Base-by-base conservation (phyloP, 2,329 filamentous ascomycete genomes). In the Corinectria fuckeliana region DNA sequence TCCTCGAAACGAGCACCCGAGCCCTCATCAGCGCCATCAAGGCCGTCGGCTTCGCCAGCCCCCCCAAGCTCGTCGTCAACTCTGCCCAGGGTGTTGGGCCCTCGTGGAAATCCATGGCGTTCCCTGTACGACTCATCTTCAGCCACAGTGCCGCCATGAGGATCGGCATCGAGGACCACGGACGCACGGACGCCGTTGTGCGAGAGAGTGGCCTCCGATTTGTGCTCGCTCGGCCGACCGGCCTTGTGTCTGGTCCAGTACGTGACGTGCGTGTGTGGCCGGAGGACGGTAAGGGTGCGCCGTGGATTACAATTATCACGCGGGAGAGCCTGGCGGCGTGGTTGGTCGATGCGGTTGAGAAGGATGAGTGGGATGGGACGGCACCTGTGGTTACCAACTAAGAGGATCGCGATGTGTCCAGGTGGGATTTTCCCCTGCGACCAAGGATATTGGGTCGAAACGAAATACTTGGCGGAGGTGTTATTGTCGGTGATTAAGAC, bases 21-120 rank as follows among this genome's bases (percentile, higher is more conserved):
- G 44, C 30, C 16, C 51, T 69, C 7, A 2, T 69, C 2, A 76
- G 80, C 55, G 74, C 76, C 14, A 74, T 78, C 14, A 68, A 67
- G 20, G 76, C 78, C 42, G 63, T 77, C 3, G 62, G 79, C 11
- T 60, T 70, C 0, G 72, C 68, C 4, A 80, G 80, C 0, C 71
- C 75, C 9, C 49, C 61, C 45, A 83, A 81, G 50, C 64, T 85
- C 2, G 75, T 85, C 23, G 73, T 82, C 47, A 78, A 86, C 71
- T 82, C 80, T 11, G 78, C 81, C 1, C 79, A 82, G 60, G 84
- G 84, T 10, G 77, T 80, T 1, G 81, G 79, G 0, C 69, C 75
- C 26, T 84, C 82, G 4, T 80, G 74, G 69, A 23, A 57, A 0
- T 77, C 78, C 49, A 66, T 84, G 57, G 71, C 76, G 41, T 77